phyloP scores from a whole-genome alignment of 306 rosid genomes.

The Pterocarpus santalinus region DNA sequence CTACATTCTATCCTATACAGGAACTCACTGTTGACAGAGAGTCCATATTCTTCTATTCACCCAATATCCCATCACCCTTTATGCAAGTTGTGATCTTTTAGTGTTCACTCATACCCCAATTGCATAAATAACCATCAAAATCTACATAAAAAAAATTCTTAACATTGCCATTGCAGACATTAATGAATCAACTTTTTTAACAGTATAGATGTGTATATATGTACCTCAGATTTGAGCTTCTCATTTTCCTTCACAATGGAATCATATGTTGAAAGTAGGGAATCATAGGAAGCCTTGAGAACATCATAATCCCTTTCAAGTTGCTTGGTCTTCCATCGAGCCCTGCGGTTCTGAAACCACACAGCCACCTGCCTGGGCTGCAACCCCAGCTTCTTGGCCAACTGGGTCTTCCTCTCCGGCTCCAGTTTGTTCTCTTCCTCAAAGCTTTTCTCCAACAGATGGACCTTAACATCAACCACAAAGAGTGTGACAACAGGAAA shows the following conservation, averaged over 20 bases:
- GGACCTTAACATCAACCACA: slow-evolving; percentile 63
- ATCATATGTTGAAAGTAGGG: slow-evolving; percentile 76
- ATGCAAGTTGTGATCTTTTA: slow-evolving; percentile 32
- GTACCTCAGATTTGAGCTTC: slow-evolving; percentile 90
- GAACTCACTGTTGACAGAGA: slow-evolving; percentile 37
- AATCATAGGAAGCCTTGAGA: slow-evolving; percentile 86
- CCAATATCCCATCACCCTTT: slow-evolving; percentile 43
- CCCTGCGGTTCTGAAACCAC: slow-evolving; percentile 99
- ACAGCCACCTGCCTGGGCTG: slow-evolving; percentile 99
- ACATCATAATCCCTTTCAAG: slow-evolving; percentile 94
- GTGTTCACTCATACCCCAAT: slow-evolving; percentile 22
- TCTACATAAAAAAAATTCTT: slow-evolving; percentile 16
- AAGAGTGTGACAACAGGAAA: slow-evolving; percentile 31
- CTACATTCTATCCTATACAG: slow-evolving; percentile 49
- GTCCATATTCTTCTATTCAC: slow-evolving; percentile 34
- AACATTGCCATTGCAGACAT: not conserved
- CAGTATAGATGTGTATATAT: not conserved
- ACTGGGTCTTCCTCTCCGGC: slow-evolving; percentile 88
- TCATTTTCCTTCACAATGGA: slow-evolving; percentile 81
- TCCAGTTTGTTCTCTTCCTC: slow-evolving; percentile 98
- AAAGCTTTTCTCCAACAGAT: slow-evolving; percentile 92
- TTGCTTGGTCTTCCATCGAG: slow-evolving; percentile 99
- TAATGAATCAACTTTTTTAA: slow-evolving; percentile 25
- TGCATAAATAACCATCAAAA: slow-evolving; percentile 24
- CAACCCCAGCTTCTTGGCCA: slow-evolving; percentile 95